Conservation (phyloP, 75 land plant species). For the Sequoiadendron giganteum region DNA sequence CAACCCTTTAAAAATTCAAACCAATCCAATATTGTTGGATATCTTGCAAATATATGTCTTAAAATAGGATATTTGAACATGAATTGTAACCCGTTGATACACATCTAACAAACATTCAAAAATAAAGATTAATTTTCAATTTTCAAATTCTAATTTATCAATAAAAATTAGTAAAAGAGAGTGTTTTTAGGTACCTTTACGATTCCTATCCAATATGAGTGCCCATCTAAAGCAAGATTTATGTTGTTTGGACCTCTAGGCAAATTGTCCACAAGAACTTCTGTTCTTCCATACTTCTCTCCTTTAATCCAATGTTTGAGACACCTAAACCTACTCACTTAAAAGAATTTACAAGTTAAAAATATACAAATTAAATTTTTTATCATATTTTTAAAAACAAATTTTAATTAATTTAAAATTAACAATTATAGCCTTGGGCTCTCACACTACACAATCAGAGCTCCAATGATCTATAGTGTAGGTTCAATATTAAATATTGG, state of each 20-base stretch:
- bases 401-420: too few relatives aligned
- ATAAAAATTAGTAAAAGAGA: not conserved
- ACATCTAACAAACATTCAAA: slow-evolving; percentile 14
- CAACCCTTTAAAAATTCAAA: not conserved
- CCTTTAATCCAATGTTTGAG: slow-evolving; percentile 68
- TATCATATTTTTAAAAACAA: too few relatives aligned
- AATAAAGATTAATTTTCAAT: not conserved
- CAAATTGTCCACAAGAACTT: slow-evolving; percentile 61
- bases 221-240: slow-evolving; percentile 54
- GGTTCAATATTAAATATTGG: too few relatives aligned
- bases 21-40: slow-evolving; percentile 18
- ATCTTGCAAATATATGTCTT: slow-evolving; percentile 24
- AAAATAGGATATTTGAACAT: slow-evolving; percentile 15
- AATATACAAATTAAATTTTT: too few relatives aligned
- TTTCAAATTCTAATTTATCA: not conserved
- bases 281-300: slow-evolving; percentile 39
- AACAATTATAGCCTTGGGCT: too few relatives aligned
- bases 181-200: slow-evolving; percentile 24
- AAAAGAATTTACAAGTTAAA: not conserved
- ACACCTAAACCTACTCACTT: slow-evolving; percentile 55
- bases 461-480: too few relatives aligned
- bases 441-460: too few relatives aligned
- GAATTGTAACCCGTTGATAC: slow-evolving; percentile 13
- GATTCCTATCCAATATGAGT: slow-evolving; percentile 60
- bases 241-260: slow-evolving; percentile 85